Percentiles rank a stretch among this genome's conserved stretches.
These are phyloP conservation scores for Jamesozyma rosinii DNA, from an alignment of 805 yeast species.

Conservation along the genomic window DNA sequence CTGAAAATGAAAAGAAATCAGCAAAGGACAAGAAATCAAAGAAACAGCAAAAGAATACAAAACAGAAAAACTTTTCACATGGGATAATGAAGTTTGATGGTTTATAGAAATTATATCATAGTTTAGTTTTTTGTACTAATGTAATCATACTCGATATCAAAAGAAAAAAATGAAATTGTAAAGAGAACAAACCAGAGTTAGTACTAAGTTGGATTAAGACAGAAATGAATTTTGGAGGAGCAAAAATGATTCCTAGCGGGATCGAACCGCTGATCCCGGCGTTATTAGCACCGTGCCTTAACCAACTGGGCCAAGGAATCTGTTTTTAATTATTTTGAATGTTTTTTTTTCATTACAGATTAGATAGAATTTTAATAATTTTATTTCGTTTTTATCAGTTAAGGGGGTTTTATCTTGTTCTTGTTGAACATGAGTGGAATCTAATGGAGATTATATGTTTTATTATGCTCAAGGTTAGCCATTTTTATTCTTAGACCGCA, in stretches of 20 bases:
- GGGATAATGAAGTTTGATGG: constrained; percentile 61
- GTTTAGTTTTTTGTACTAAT: not conserved
- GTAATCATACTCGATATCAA: not conserved
- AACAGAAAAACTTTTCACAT: constrained; percentile 48
- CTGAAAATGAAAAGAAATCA: constrained; percentile 5
- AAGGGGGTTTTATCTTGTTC: no score
- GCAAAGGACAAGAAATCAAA: constrained; percentile 20
- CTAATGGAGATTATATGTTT: no score
- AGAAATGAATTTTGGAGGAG: not conserved
- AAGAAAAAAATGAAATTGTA: not conserved
- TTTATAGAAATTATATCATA: constrained; percentile 25
- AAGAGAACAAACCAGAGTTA: not conserved
- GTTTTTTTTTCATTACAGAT: no score
- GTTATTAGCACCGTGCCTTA: constrained; percentile 32
- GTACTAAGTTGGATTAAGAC: not conserved
- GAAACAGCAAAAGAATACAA: constrained; percentile 30
- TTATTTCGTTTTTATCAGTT: no score
- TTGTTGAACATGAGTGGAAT: no score
- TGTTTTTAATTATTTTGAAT: no score
- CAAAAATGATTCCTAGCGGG: constrained; percentile 29
- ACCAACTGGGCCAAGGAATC: constrained; percentile 32
- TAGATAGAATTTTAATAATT: no score
- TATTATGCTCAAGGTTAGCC: no score
- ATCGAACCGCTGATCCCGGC: constrained; percentile 33
- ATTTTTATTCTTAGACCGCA: no score